Conservation (phyloP, 2,329 filamentous ascomycete species). For the Gnomoniopsis smithogilvyi region DNA sequence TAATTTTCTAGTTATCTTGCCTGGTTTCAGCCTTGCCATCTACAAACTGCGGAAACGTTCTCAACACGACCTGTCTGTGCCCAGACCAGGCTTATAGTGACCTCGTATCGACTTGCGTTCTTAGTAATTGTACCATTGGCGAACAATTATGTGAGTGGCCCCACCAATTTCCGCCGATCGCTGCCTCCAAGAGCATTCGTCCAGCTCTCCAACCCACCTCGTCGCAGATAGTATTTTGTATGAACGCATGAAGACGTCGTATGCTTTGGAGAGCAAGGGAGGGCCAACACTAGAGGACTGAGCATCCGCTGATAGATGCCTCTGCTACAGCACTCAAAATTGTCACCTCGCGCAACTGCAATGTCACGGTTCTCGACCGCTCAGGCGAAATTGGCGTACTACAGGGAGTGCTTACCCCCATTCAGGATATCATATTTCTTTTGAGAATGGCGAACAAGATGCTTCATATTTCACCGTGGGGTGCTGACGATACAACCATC, state of each 20-base stretch:
- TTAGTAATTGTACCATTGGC: not conserved
- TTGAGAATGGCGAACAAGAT: not conserved
- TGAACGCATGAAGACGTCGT: not conserved
- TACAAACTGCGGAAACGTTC: not conserved
- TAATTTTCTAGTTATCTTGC: not conserved
- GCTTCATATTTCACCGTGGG: constrained; percentile 1
- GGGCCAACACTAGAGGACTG: not conserved
- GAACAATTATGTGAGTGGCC: constrained; percentile 1
- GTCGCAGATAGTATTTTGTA: not conserved
- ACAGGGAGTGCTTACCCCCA: constrained; percentile 2
- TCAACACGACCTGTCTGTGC: constrained; percentile 4
- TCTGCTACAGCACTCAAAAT: not conserved
- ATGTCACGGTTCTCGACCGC: constrained; percentile 1
- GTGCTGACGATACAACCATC: constrained; percentile 2
- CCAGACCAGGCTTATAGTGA: not conserved
- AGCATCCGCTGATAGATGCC: not conserved
- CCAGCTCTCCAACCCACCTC: not conserved
- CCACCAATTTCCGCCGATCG: not conserved
- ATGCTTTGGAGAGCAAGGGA: not conserved
- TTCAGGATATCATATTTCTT: constrained; percentile 6
- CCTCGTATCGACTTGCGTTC: not conserved
- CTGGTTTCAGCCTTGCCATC: not conserved
- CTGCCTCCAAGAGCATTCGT: not conserved
- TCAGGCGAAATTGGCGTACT: not conserved
- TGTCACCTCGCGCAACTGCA: constrained; percentile 3